Evolutionary conservation across 2,329 filamentous ascomycete species (phyloP).

Genomic region (Aspergillus thermomutatus): DNA sequence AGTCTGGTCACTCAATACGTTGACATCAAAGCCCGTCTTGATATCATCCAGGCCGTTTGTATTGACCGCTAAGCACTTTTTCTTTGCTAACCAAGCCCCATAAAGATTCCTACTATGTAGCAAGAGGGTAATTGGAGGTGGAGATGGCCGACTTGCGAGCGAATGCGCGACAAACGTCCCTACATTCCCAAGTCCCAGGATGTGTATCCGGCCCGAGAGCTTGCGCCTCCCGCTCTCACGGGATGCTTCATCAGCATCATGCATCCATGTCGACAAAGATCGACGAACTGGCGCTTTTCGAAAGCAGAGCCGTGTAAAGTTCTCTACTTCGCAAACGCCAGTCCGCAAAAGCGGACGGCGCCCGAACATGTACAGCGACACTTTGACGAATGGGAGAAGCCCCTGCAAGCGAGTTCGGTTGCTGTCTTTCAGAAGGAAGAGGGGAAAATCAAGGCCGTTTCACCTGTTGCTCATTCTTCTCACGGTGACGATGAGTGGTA

Average conservation of each 20-base stretch:
- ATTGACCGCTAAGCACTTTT: conserved; percentile 33
- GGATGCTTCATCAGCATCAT: conserved; percentile 23
- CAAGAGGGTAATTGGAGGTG: conserved; percentile 76
- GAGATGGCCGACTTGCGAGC: conserved; percentile 57
- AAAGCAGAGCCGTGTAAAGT: not conserved
- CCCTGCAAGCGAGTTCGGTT: not conserved
- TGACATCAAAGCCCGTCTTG: conserved; percentile 43
- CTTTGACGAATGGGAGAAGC: conserved; percentile 20
- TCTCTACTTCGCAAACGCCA: conserved; percentile 16
- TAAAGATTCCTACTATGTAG: conserved; percentile 56
- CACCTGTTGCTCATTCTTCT: not conserved
- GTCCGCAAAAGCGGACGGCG: conserved; percentile 33
- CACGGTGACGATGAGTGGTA: not conserved
- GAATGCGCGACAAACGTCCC: conserved; percentile 75
- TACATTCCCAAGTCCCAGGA: conserved; percentile 78
- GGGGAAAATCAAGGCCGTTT: not conserved
- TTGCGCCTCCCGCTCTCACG: conserved; percentile 15
- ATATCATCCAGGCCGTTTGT: conserved; percentile 41
- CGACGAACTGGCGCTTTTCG: conserved; percentile 8
- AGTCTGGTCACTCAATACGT: conserved; percentile 32
- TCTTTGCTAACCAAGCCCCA: conserved; percentile 29
- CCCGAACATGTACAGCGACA: conserved; percentile 32
- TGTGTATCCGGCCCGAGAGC: conserved; percentile 59
- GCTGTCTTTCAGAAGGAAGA: not conserved
- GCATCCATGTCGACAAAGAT: conserved; percentile 25